Percentiles rank a stretch among this genome's conserved stretches.
Evolutionary conservation across 2,329 filamentous ascomycete genomes (phyloP).

Genomic region (Pezicula neosporulosa): DNA sequence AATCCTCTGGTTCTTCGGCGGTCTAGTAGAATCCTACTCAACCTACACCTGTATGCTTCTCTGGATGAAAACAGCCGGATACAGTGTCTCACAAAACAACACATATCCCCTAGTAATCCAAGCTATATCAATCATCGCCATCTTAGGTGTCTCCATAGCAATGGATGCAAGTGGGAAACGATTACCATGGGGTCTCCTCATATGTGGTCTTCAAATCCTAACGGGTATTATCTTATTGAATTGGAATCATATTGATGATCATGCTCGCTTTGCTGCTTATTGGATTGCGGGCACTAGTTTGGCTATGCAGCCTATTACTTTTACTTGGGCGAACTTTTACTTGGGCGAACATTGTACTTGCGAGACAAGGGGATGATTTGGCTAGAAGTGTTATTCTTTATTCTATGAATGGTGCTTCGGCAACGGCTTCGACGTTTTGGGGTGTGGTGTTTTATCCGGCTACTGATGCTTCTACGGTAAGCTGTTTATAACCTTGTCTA

Average conservation of each 20-base stretch:
- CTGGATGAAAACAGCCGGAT: constrained; percentile 38
- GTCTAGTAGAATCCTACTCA: constrained; percentile 49
- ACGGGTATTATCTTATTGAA: constrained; percentile 56
- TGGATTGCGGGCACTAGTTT: constrained; percentile 67
- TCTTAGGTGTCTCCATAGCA: constrained; percentile 55
- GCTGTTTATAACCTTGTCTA: no score
- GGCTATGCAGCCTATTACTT: constrained; percentile 67
- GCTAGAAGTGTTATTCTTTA: constrained; percentile 35
- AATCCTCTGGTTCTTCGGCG: constrained; percentile 62
- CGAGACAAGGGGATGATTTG: constrained; percentile 37
- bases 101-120: constrained; percentile 46
- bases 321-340: constrained; percentile 56
- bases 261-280: constrained; percentile 64
- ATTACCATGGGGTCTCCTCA: constrained; percentile 63
- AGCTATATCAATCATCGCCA: constrained; percentile 42
- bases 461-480: constrained; percentile 32
- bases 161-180: constrained; percentile 54
- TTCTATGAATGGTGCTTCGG: constrained; percentile 36
- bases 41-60: constrained; percentile 52
- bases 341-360: constrained; percentile 36
- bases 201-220: constrained; percentile 44
- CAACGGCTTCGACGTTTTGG: constrained; percentile 41
- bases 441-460: constrained; percentile 39
- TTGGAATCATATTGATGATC: constrained; percentile 34
- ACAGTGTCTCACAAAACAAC: constrained; percentile 40